Percentiles rank a stretch among this genome's conserved stretches.
These are phyloP conservation scores for Eutrema heterophyllum DNA, from an alignment of 345 rosid genomes.

Conservation along the genomic window DNA sequence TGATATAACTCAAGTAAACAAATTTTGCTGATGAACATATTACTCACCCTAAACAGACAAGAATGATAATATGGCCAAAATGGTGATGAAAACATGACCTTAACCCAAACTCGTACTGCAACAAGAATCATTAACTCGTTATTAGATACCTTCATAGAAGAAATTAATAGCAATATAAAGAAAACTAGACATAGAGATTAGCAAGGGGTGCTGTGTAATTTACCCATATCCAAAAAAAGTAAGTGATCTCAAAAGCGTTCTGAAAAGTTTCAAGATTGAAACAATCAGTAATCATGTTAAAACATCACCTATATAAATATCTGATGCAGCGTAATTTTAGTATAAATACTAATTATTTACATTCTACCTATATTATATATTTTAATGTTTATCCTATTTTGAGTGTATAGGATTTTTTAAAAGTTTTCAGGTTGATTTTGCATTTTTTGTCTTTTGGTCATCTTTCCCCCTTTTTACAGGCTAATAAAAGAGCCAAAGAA, in stretches of 20 bases:
- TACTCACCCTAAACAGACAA: conserved; percentile 66
- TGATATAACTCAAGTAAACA: not conserved
- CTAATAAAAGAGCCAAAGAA: no score
- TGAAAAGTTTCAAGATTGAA: conserved; percentile 8
- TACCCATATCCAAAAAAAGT: conserved; percentile 90
- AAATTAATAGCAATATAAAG: not conserved
- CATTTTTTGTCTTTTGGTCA: no score
- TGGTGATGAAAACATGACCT: conserved; percentile 66
- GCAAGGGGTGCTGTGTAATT: no score
- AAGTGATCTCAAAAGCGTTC: conserved; percentile 92
- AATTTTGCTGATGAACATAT: not conserved
- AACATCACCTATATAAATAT: not conserved
- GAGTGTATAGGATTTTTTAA: no score
- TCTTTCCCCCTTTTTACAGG: no score
- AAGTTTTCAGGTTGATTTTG: no score
- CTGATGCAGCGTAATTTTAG: no score
- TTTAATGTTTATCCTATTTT: no score
- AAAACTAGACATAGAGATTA: not conserved
- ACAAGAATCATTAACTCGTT: not conserved
- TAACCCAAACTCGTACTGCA: conserved; percentile 87
- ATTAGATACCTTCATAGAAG: not conserved
- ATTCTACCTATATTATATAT: no score
- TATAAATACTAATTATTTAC: no score
- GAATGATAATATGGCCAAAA: conserved; percentile 28
- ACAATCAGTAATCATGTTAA: not conserved